Percentiles rank a stretch among this genome's conserved stretches.
These are phyloP conservation scores for Pulchroboletus neoregius DNA, from an alignment of 1,284 basidiomycete species.

Conservation along the genomic window DNA sequence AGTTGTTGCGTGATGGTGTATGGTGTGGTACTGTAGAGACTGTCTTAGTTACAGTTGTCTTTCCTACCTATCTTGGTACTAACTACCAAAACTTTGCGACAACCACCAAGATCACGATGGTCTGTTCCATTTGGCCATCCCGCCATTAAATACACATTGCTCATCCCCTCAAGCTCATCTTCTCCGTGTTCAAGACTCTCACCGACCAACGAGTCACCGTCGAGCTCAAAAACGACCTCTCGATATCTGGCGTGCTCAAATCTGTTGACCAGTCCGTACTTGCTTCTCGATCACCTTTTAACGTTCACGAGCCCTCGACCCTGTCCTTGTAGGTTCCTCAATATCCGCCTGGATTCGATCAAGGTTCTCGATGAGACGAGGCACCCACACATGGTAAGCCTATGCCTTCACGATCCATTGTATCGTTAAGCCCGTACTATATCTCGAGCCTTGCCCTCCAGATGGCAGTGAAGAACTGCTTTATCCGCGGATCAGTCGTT, in stretches of 20 bases:
- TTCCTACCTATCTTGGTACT: neutral
- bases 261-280: conserved; percentile 87
- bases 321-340: conserved; percentile 73
- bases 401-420: neutral
- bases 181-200: conserved; percentile 98
- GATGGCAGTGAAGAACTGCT: conserved; percentile 99
- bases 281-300: neutral
- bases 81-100: neutral
- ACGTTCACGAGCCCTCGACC: neutral
- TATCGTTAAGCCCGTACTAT: conserved; percentile 1
- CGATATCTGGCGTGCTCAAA: conserved; percentile 94
- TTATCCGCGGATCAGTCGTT: conserved; percentile 97
- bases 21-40: no score
- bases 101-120: conserved; percentile 19
- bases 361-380: conserved; percentile 88
- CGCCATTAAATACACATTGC: neutral
- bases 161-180: conserved; percentile 68
- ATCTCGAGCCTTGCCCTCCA: conserved; percentile 33
- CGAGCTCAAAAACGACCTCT: conserved; percentile 98
- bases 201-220: conserved; percentile 97
- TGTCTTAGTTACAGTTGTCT: conserved; percentile 11
- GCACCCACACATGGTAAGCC: conserved; percentile 92
- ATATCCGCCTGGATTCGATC: conserved; percentile 95
- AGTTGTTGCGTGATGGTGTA: no score
- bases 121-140: conserved; percentile 13